phyloP scores from a whole-genome alignment of 805 yeast species.

The Candida golubevii region DNA sequence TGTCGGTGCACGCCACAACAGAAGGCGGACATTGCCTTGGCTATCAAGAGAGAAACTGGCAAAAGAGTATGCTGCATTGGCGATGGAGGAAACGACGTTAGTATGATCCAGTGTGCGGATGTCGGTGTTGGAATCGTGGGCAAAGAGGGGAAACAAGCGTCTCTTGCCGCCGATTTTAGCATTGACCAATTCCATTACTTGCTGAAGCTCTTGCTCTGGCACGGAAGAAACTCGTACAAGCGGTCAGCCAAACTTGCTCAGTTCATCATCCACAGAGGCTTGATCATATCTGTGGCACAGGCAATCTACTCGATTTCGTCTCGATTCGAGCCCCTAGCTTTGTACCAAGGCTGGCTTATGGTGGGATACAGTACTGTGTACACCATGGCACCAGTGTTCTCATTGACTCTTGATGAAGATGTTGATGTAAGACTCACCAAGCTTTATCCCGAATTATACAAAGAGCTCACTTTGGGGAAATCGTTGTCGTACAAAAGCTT shows the following conservation, averaged over 20 bases:
- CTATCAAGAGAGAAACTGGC: slow-evolving; percentile 74
- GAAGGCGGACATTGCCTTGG: slow-evolving; percentile 87
- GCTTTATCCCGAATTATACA: slow-evolving; percentile 90
- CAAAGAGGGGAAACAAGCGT: slow-evolving; percentile 96
- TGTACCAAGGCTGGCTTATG: slow-evolving; percentile 95
- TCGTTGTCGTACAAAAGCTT: slow-evolving; percentile 84
- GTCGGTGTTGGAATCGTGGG: slow-evolving; percentile 99
- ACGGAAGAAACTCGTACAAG: slow-evolving; percentile 95
- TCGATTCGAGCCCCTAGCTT: slow-evolving; percentile 85
- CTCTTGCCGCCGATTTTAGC: slow-evolving; percentile 94
- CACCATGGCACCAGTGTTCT: slow-evolving; percentile 98
- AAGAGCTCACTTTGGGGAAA: slow-evolving; percentile 83
- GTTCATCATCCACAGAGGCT: slow-evolving; percentile 94
- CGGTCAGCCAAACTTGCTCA: slow-evolving; percentile 93
- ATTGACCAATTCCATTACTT: slow-evolving; percentile 87
- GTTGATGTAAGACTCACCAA: slow-evolving; percentile 85
- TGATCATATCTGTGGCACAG: slow-evolving; percentile 90
- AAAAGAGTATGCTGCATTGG: slow-evolving; percentile 97
- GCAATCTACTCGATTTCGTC: slow-evolving; percentile 88
- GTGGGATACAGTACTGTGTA: slow-evolving; percentile 97
- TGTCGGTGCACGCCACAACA: slow-evolving; percentile 99
- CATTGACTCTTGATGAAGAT: slow-evolving; percentile 86
- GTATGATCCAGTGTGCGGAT: slow-evolving; percentile 98
- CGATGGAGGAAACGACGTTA: slow-evolving; percentile 98
- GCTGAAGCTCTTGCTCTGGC: slow-evolving; percentile 89